Percentiles rank a stretch among this genome's conserved stretches.
phyloP scores from a whole-genome alignment of 352 stramenopile species.

The Globisporangium okanoganense region DNA sequence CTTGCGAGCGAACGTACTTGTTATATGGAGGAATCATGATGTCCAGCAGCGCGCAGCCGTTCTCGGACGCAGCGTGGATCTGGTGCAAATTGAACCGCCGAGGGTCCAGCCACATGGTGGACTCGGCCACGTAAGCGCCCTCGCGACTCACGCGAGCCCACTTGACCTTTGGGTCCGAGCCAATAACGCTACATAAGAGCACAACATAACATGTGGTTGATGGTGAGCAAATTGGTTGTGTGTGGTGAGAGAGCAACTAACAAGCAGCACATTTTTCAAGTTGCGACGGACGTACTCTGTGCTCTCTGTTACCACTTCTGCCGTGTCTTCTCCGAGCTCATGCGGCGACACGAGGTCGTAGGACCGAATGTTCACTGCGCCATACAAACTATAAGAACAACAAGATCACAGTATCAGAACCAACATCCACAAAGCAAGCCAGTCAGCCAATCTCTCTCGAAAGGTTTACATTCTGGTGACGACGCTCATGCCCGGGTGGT shows the following conservation, averaged over 20 bases:
- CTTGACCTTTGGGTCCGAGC: conserved; percentile 37
- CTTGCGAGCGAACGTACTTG: conserved; percentile 40
- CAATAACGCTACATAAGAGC: conserved; percentile 23
- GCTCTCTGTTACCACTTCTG: conserved; percentile 12
- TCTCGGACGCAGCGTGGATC: conserved; percentile 63
- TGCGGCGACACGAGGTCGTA: conserved; percentile 65
- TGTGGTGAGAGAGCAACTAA: not conserved
- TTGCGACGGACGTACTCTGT: conserved; percentile 25
- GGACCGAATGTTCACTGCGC: conserved; percentile 62
- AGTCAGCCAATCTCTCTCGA: not conserved
- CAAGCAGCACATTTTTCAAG: too few species aligned
- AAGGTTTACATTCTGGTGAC: conserved; percentile 69
- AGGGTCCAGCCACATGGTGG: conserved; percentile 79
- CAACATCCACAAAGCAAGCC: not conserved
- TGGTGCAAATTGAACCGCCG: conserved; percentile 82
- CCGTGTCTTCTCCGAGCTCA: conserved; percentile 20
- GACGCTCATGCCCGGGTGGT: conserved; percentile 83
- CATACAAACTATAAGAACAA: conserved; percentile 51
- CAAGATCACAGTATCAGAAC: conserved; percentile 7
- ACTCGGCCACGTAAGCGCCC: conserved; percentile 46
- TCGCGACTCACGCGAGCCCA: conserved; percentile 64
- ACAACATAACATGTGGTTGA: not conserved
- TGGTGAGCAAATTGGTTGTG: not conserved
- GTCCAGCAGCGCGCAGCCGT: conserved; percentile 74
- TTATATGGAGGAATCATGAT: conserved; percentile 88